Percentiles rank a stretch among this genome's conserved stretches.
Conservation (phyloP, 148 eudicot species). For the Euryodendron excelsum region DNA sequence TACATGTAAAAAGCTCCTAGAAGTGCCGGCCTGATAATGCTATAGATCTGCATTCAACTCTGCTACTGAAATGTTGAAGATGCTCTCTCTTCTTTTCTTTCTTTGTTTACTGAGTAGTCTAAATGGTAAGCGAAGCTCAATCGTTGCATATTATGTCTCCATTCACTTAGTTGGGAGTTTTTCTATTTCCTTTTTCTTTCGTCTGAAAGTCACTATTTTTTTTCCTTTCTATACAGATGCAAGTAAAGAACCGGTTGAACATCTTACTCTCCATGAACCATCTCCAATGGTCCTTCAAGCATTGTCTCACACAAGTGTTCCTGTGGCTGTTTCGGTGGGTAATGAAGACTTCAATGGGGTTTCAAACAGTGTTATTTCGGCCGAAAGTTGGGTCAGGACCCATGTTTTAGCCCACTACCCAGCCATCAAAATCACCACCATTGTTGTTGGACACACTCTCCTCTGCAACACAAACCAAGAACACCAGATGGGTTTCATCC, state of each 20-base stretch:
- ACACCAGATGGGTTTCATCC: slow-evolving; percentile 22
- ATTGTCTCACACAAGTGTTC: slow-evolving; percentile 11
- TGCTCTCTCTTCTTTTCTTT: slow-evolving; percentile 15
- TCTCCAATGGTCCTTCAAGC: slow-evolving; percentile 12
- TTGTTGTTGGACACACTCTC: slow-evolving; percentile 60
- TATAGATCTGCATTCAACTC: not conserved
- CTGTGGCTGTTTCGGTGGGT: slow-evolving; percentile 45
- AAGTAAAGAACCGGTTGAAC: slow-evolving; percentile 42
- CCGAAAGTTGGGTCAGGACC: slow-evolving; percentile 69
- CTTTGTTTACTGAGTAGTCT: slow-evolving; percentile 1
- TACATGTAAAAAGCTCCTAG: not conserved
- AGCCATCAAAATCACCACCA: slow-evolving; percentile 52
- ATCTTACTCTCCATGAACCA: slow-evolving; percentile 30
- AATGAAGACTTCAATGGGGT: slow-evolving; percentile 40
- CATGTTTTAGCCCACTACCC: slow-evolving; percentile 65
- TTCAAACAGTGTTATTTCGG: slow-evolving; percentile 48
- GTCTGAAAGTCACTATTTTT: not conserved
- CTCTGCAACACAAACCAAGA: slow-evolving; percentile 40
- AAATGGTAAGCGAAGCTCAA: not conserved
- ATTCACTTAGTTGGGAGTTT: not conserved
- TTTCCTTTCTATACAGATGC: slow-evolving; percentile 33
- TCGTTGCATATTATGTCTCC: not conserved
- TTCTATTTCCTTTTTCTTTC: too few species aligned
- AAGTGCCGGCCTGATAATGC: too few species aligned
- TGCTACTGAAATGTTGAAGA: slow-evolving; percentile 15